phyloP scores from a whole-genome alignment of 2,329 filamentous ascomycete species.

The Fusarium liriodendri region DNA sequence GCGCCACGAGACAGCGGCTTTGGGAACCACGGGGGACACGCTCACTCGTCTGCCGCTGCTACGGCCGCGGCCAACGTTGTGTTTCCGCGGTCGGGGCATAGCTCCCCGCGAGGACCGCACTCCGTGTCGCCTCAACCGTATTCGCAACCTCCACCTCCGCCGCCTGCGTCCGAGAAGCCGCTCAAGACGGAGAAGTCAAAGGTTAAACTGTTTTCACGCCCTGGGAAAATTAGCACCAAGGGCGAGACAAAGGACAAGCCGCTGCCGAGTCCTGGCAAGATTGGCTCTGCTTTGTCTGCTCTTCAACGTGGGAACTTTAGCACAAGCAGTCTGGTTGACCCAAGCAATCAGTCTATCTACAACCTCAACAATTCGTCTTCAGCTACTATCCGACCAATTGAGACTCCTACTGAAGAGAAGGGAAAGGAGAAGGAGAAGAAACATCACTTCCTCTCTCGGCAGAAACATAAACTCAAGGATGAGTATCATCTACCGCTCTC shows the following conservation, averaged over 20 bases:
- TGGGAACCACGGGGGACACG: conserved; percentile 55
- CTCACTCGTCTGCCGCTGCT: conserved; percentile 72
- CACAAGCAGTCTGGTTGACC: conserved; percentile 77
- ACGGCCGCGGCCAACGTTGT: conserved; percentile 78
- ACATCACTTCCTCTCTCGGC: conserved; percentile 82
- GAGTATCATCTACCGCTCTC: conserved; percentile 79
- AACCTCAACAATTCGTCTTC: conserved; percentile 80
- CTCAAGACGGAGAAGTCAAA: conserved; percentile 76
- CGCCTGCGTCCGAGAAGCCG: conserved; percentile 66
- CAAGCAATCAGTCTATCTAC: conserved; percentile 73
- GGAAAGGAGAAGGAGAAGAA: conserved; percentile 77
- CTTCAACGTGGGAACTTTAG: conserved; percentile 75
- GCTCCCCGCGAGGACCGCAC: conserved; percentile 58
- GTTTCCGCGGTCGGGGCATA: conserved; percentile 73
- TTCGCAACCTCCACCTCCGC: conserved; percentile 53
- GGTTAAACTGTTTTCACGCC: conserved; percentile 84
- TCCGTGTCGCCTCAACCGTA: conserved; percentile 49
- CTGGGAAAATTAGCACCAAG: conserved; percentile 79
- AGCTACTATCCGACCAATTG: conserved; percentile 77
- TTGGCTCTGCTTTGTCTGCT: conserved; percentile 73
- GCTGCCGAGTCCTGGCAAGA: conserved; percentile 78
- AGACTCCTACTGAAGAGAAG: conserved; percentile 60
- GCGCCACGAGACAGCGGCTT: conserved; percentile 68
- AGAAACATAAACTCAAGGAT: conserved; percentile 83
- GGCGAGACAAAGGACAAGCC: conserved; percentile 74